phyloP scores from a whole-genome alignment of 73 alveolate genomes.

The Paramecium sexaurelia region DNA sequence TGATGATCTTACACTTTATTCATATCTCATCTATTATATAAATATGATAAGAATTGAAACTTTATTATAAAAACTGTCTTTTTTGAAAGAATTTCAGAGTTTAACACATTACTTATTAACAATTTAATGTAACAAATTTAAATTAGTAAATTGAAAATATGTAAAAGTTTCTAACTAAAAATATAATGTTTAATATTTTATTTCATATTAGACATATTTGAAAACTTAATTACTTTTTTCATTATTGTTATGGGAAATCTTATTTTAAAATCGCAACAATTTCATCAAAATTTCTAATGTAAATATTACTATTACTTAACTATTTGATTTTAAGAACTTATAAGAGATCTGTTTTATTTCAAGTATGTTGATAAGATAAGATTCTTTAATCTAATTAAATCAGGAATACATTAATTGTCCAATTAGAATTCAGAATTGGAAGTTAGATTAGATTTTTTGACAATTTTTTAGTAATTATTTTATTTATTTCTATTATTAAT shows the following conservation, averaged over 20 bases:
- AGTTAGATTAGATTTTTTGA: neutral
- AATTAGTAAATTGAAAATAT: no score
- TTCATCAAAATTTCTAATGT: slow-evolving; percentile 14
- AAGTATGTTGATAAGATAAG: neutral
- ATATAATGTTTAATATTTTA: neutral
- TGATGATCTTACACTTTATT: no score
- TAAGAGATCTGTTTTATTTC: neutral
- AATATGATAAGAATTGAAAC: no score
- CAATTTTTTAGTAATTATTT: neutral
- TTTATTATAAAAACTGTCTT: no score
- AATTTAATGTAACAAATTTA: no score
- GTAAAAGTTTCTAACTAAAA: neutral
- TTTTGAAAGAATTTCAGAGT: no score
- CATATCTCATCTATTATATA: no score
- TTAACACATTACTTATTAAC: no score
- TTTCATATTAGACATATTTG: neutral
- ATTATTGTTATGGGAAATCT: neutral
- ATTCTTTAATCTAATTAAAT: neutral
- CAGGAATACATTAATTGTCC: neutral
- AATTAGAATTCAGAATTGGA: neutral
- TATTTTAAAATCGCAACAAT: neutral
- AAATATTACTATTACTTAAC: neutral
- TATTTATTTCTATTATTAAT: neutral
- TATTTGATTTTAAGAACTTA: neutral
- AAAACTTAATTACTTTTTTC: neutral